Evolutionary conservation across 306 rosid species (phyloP), one percentile per base, ranked within the genome.

Genomic region (Urtica urens): DNA sequence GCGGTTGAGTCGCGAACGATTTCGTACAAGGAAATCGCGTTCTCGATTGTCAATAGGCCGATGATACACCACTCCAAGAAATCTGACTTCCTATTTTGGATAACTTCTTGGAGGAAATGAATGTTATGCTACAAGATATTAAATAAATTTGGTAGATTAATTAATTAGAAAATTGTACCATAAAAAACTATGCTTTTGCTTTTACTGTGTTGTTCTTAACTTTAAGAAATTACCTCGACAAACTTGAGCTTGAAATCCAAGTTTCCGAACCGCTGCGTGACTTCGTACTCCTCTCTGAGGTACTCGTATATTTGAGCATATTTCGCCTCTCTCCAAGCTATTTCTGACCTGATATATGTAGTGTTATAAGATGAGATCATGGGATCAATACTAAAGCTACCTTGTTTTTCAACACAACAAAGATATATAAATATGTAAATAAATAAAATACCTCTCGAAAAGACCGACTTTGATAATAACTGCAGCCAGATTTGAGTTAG

Each of bases 381-480:
- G n/a, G n/a, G n/a, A n/a, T n/a, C n/a, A n/a, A n/a, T n/a, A n/a
- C n/a, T n/a, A n/a, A n/a, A n/a, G n/a, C n/a, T n/a, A n/a, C n/a
- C n/a, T n/a, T n/a, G n/a, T n/a, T n/a, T n/a, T n/a, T n/a, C n/a
- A n/a, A n/a, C n/a, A n/a, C n/a, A n/a, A n/a, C n/a, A 26, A 47
- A 48, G 13, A 31, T 20, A 37, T 41, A 18, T 10, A 30, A 23
- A 8, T 34, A 26, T 23, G 23, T 38, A 20, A 23, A 38, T n/a
- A 46, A 34, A n/a, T n/a, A n/a, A n/a, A 38, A 60, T 73, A 90
- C 99, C 99, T 81, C 69, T 90, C 95, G 38, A 90, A 90, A 53
- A 85, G 85, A 65, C 99, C 99, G 42, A 90, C 99, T 90, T 90
- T 85, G 60, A 85, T 92, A 65, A 90, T 90, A 33, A 90, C 94